Evolutionary conservation across 1,139 yeast genomes (phyloP), one percentile per base, ranked within the genome.

Genomic region (Taphrina communis): DNA sequence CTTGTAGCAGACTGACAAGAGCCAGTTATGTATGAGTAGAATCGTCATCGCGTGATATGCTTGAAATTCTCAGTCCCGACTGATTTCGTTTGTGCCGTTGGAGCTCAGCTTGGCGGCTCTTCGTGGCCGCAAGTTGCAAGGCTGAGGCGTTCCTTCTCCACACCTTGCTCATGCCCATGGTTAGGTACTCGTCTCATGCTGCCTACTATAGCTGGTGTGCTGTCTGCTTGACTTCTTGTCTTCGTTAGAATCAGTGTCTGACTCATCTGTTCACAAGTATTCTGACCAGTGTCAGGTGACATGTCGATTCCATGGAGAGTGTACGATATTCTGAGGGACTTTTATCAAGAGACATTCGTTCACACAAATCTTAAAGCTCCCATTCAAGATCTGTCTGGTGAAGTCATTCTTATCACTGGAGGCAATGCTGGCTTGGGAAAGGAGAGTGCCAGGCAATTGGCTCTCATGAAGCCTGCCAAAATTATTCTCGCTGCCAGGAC

Each of bases 351-450:
- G 44, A 56, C 44, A 9, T 31, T 44, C 48, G 46, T 63, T n/a
- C 53, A 63, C 55, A 63, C 53, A 12, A 31, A 46, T 25, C 60
- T 63, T n/a, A 36, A 63, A 36, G 67, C 67, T 2, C 67, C 67
- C 8, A 25, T 35, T 17, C 56, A 55, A 42, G 67, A 63, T 35
- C 48, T 83, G 39, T 73, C 78, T 0, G 83, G 81, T 2, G 76
- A 75, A 63, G 78, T 77, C 21, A 71, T 71, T 17, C 61, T 72
- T 21, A 70, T 72, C 48, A 72, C 73, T 19, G 73, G 73, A 66
- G 72, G 65, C 35, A 55, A 55, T 44, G 31, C 70, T 21, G 68
- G 69, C 41, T 42, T 68, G 38, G 74, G 74, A 74, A 58, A 65
- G 55, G 72, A 70, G 19, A 71, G 67, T 19, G 60, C 70, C 38